Evolutionary conservation across 805 yeast species (phyloP).

Genomic region (Ogataea paraovalis): DNA sequence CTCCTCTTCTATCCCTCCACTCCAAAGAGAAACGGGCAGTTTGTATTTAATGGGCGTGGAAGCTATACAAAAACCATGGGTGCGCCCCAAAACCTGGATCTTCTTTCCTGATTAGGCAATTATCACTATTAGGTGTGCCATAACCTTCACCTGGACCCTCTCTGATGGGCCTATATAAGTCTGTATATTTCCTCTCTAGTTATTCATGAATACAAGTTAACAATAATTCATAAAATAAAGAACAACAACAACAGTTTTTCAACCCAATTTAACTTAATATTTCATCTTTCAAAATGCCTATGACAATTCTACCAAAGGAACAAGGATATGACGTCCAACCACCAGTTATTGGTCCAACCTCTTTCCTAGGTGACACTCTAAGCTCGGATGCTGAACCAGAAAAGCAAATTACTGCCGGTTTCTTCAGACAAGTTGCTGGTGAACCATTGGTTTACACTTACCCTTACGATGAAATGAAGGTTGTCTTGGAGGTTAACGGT

Average conservation of each 20-base stretch:
- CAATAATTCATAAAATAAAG: too few relatives aligned
- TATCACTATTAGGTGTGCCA: too few relatives aligned
- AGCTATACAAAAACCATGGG: too few relatives aligned
- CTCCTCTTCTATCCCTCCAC: too few relatives aligned
- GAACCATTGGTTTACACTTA: constrained; percentile 61
- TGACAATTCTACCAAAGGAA: constrained; percentile 48
- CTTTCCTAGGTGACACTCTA: constrained; percentile 62
- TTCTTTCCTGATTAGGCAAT: background rate
- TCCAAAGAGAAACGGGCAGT: too few relatives aligned
- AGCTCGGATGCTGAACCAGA: constrained; percentile 54
- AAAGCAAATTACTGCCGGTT: constrained; percentile 59
- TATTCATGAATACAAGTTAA: too few relatives aligned
- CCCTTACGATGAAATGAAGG: constrained; percentile 62
- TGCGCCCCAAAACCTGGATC: background rate
- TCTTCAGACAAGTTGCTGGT: constrained; percentile 62
- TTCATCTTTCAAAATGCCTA: constrained; percentile 49
- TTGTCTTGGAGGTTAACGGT: constrained; percentile 62
- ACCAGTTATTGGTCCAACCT: constrained; percentile 55
- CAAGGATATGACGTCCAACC: constrained; percentile 54
- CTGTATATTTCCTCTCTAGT: too few relatives aligned
- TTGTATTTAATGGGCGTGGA: too few relatives aligned
- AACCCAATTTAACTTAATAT: background rate
- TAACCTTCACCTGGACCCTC: too few relatives aligned
- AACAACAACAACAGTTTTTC: too few relatives aligned
- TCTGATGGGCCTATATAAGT: too few relatives aligned